Conservation (phyloP, 2,329 filamentous ascomycete genomes). For the Lizonia empirigonia region DNA sequence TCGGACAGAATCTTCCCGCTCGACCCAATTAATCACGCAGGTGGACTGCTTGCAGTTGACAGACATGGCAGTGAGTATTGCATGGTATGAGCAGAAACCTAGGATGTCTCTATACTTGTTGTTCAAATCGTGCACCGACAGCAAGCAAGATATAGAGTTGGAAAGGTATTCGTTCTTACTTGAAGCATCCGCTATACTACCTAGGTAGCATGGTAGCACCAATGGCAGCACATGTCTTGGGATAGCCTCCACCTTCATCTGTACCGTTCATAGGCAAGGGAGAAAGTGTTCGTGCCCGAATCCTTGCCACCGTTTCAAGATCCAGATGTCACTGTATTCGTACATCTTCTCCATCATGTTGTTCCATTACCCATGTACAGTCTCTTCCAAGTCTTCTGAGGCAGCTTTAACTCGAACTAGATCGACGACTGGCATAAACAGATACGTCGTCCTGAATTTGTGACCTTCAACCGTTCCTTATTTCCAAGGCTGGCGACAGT, state of each 20-base stretch:
- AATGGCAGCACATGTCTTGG: conserved; percentile 60
- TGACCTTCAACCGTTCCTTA: conserved; percentile 3
- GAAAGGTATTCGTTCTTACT: not conserved
- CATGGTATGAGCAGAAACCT: conserved; percentile 66
- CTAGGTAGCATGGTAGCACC: conserved; percentile 11
- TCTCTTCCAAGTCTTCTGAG: conserved; percentile 20
- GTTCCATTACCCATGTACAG: conserved; percentile 59
- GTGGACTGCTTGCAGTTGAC: conserved; percentile 63
- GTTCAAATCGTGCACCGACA: conserved; percentile 51
- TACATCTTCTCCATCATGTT: conserved; percentile 70
- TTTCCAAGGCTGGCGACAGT: not conserved
- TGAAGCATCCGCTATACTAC: conserved; percentile 7
- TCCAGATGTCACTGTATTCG: conserved; percentile 65
- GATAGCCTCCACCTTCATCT: conserved; percentile 67
- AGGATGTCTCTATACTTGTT: conserved; percentile 62
- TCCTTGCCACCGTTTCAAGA: conserved; percentile 63
- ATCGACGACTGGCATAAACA: not conserved
- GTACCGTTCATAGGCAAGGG: conserved; percentile 61
- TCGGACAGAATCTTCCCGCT: conserved; percentile 57
- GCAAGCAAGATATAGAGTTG: not conserved
- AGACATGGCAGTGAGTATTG: conserved; percentile 63
- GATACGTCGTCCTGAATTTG: conserved; percentile 4
- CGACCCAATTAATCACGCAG: conserved; percentile 66
- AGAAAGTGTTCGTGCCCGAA: conserved; percentile 64
- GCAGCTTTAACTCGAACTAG: not conserved